Evolutionary conservation across 768 basidiomycete species (phyloP).

Genomic region (Porphyrellus cyaneotinctus): DNA sequence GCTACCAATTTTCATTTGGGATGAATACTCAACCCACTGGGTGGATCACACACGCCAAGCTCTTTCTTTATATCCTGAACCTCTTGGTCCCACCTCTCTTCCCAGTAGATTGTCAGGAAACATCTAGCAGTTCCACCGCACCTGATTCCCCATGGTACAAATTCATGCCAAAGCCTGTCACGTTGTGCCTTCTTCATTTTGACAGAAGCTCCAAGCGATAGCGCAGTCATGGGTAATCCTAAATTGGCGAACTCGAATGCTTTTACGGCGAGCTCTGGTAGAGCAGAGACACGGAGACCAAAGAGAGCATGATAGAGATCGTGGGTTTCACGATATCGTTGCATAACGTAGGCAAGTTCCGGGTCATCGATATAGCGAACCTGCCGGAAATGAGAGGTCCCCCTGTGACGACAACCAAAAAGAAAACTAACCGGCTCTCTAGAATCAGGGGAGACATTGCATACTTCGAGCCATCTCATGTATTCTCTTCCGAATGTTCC

Average conservation of each 20-base stretch:
- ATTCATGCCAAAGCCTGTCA: slow-evolving; percentile 65
- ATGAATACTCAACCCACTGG: slow-evolving; percentile 32
- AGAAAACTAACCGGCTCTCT: slow-evolving; percentile 67
- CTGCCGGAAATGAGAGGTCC: slow-evolving; percentile 37
- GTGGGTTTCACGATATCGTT: slow-evolving; percentile 96
- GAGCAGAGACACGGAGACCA: slow-evolving; percentile 83
- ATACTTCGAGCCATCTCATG: slow-evolving; percentile 82
- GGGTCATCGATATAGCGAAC: slow-evolving; percentile 94
- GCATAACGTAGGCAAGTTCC: slow-evolving; percentile 96
- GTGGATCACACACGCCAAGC: slow-evolving; percentile 82
- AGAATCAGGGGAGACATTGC: slow-evolving; percentile 90
- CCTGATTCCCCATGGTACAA: slow-evolving; percentile 88
- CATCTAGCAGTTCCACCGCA: slow-evolving; percentile 73
- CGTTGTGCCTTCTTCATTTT: slow-evolving; percentile 41
- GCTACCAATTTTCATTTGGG: not conserved
- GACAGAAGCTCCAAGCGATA: slow-evolving; percentile 58
- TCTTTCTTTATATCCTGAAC: slow-evolving; percentile 80
- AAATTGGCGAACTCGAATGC: slow-evolving; percentile 92
- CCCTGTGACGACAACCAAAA: not conserved
- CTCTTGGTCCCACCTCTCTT: slow-evolving; percentile 85
- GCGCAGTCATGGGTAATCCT: slow-evolving; percentile 79
- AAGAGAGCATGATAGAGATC: slow-evolving; percentile 95
- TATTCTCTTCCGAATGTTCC: slow-evolving; percentile 87
- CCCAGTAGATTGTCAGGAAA: slow-evolving; percentile 93
- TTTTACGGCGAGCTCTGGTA: slow-evolving; percentile 91